Evolutionary conservation across 176 grass and related monocot species (phyloP).

Genomic region (Tuctoria greenei): DNA sequence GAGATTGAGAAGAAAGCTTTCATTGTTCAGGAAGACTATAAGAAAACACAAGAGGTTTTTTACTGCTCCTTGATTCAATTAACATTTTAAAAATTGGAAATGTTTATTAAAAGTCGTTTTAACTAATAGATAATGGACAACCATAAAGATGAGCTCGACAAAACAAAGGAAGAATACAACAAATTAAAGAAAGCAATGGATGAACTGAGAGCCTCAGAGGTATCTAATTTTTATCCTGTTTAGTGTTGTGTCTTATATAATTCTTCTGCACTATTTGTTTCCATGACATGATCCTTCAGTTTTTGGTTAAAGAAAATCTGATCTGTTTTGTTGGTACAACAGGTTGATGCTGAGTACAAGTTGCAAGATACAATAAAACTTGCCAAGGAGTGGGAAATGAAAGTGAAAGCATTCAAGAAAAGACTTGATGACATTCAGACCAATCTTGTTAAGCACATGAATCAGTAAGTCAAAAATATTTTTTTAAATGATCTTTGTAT

Average conservation of each 20-base stretch:
- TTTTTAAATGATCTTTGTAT: conserved; percentile 1
- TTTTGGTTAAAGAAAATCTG: not conserved
- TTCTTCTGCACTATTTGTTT: conserved; percentile 11
- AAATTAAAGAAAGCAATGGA: conserved; percentile 82
- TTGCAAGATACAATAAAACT: conserved; percentile 78
- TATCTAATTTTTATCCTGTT: conserved; percentile 30
- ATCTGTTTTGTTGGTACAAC: conserved; percentile 28
- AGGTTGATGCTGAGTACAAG: conserved; percentile 85
- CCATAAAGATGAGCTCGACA: conserved; percentile 76
- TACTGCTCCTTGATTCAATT: not conserved
- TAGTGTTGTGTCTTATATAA: conserved; percentile 20
- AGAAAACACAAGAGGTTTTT: conserved; percentile 79
- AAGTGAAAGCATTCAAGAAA: conserved; percentile 74
- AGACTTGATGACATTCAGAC: conserved; percentile 62
- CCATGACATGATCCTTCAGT: not conserved
- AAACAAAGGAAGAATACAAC: conserved; percentile 87
- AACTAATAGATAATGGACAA: conserved; percentile 70
- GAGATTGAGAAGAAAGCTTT: conserved; percentile 80
- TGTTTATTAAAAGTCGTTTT: not conserved
- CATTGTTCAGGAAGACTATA: conserved; percentile 83
- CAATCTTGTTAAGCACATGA: conserved; percentile 78
- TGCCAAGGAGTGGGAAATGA: conserved; percentile 80
- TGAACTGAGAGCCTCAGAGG: conserved; percentile 76
- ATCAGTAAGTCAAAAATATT: conserved; percentile 59
- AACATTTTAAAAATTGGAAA: conserved; percentile 9